Percentiles rank a stretch among this genome's conserved stretches.
These are phyloP conservation scores for Breynia disticha DNA, from an alignment of 441 rosid genomes.

Conservation along the genomic window DNA sequence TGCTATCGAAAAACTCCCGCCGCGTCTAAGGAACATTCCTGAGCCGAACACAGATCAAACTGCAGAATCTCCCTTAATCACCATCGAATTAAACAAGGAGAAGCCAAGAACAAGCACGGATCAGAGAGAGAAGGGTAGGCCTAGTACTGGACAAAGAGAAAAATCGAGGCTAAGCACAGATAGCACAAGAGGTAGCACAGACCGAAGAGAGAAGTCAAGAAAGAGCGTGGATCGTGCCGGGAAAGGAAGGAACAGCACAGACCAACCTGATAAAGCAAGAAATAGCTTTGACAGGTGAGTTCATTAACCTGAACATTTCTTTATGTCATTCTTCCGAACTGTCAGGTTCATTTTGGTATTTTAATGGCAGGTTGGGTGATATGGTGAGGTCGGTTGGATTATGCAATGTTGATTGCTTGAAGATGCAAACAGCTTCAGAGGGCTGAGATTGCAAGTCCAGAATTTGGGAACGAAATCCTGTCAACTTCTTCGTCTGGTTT, in stretches of 20 bases:
- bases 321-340: not conserved
- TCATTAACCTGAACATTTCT: not conserved
- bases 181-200: constrained; percentile 39
- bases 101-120: constrained; percentile 44
- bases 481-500: not conserved
- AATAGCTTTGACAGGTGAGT: constrained; percentile 81
- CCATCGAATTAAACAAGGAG: not conserved
- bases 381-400: constrained; percentile 85
- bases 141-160: constrained; percentile 21
- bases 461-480: not conserved
- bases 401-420: constrained; percentile 90
- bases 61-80: constrained; percentile 20
- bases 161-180: constrained; percentile 42
- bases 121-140: constrained; percentile 35
- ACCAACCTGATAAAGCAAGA: constrained; percentile 56
- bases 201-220: constrained; percentile 46
- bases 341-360: not conserved
- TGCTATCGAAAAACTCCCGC: constrained; percentile 49
- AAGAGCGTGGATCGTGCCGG: constrained; percentile 38
- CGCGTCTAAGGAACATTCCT: constrained; percentile 24
- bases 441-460: constrained; percentile 18
- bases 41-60: constrained; percentile 26
- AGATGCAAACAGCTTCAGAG: constrained; percentile 48
- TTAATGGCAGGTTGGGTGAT: constrained; percentile 58
- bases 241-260: constrained; percentile 43